Conservation (phyloP, 192 early-diverging fungal species). For the Chytriomyces confervae region DNA sequence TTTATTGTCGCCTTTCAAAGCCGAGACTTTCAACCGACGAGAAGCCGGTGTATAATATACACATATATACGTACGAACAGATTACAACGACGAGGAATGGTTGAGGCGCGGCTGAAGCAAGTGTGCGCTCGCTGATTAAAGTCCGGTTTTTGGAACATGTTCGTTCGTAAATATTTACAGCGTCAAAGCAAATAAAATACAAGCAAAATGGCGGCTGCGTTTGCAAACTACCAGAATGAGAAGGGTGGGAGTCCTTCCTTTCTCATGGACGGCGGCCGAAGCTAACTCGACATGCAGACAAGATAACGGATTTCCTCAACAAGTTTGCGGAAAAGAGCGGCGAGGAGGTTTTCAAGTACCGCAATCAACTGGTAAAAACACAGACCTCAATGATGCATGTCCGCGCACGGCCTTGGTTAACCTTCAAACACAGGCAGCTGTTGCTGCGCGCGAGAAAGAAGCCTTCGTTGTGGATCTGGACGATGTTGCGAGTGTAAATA, state of each 20-base stretch:
- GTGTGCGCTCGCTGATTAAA: no score
- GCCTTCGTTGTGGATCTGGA: constrained; percentile 54
- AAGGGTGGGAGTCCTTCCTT: constrained; percentile 36
- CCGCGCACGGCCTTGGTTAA: not conserved
- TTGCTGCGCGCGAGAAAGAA: constrained; percentile 40
- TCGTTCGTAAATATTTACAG: no score
- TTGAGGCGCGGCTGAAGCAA: no score
- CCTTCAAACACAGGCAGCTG: constrained; percentile 36
- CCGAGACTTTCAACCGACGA: no score
- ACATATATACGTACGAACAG: no score
- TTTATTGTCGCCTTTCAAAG: no score
- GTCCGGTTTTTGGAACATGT: no score
- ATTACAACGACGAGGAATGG: no score
- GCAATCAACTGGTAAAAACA: constrained; percentile 39
- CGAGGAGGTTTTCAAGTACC: constrained; percentile 37
- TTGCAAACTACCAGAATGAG: constrained; percentile 51
- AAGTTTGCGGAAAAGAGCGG: constrained; percentile 40
- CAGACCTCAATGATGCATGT: not conserved
- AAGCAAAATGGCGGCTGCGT: constrained; percentile 13
- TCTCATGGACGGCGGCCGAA: not conserved
- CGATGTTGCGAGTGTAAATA: constrained; percentile 43
- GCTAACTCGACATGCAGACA: constrained; percentile 33
- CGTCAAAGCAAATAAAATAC: not conserved
- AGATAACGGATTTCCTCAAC: constrained; percentile 42
- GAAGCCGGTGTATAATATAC: no score